Evolutionary conservation across 2,329 filamentous ascomycete species (phyloP), one percentile per base, ranked within the genome.

Genomic region (Camillea tinctor): DNA sequence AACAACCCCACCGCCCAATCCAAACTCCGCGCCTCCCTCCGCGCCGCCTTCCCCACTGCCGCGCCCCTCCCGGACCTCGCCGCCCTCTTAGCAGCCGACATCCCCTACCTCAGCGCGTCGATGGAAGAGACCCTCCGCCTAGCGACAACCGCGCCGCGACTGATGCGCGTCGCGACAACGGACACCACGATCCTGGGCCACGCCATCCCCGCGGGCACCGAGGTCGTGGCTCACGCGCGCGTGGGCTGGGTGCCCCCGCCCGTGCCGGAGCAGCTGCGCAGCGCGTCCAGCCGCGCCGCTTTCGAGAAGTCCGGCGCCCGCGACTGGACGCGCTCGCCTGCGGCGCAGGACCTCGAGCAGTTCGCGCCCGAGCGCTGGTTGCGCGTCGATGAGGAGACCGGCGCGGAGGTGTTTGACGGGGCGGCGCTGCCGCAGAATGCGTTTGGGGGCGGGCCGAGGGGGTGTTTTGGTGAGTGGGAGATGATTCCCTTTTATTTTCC

Each of bases 101-200:
- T 76, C 21, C 75, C 73, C 2, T 81, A 80, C 54, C 74, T 81
- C 9, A 76, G 80, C 56, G 79, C 74, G 0, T 62, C 67, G 1
- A 68, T 77, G 9, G 77, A 80, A 60, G 79, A 81, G 57, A 70
- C 73, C 2, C 56, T 76, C 4, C 76, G 79, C 9, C 66, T 68
- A 8, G 65, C 68, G 15, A 59, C 58, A 15, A 73, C 74, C 1
- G 69, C 68, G 0, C 62, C 61, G 1, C 66, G 55, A 4, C 52
- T 69, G 1, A 59, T 69, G 0, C 75, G 80, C 13, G 61, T 61
- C 1, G 70, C 76, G 0, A 66, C 67, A 62, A 66, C 17, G 1
- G 78, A 81, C 60, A 76, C 77, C 0, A 63, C 71, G 4, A 57
- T 81, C 4, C 69, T 81, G 0, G 79, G 79, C 4, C 69, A 75